Evolutionary conservation across 2,329 filamentous ascomycete genomes (phyloP).

Genomic region (Fusarium marasasianum): DNA sequence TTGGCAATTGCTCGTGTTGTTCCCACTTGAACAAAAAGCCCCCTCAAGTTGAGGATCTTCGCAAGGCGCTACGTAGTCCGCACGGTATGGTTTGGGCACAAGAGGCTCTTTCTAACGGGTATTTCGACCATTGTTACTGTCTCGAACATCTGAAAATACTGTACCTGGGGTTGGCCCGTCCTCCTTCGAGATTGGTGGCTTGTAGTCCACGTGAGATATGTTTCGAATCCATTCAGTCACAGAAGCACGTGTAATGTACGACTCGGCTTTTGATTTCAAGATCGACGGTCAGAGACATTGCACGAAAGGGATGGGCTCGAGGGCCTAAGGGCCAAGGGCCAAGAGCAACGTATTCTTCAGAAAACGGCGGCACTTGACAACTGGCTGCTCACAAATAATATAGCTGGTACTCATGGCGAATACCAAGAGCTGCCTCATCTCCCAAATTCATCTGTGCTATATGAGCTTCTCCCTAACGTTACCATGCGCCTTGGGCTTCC

Average conservation of each 20-base stretch:
- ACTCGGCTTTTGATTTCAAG: constrained; percentile 8
- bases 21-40: constrained; percentile 14
- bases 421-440: background rate
- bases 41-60: constrained; percentile 6
- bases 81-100: constrained; percentile 1
- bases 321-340: background rate
- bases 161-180: background rate
- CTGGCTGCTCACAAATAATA: background rate
- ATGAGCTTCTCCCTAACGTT: background rate
- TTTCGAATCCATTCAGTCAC: constrained; percentile 13
- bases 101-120: background rate
- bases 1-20: constrained; percentile 22
- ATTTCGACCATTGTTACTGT: background rate
- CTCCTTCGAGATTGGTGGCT: constrained; percentile 18
- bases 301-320: background rate
- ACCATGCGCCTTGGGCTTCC: background rate
- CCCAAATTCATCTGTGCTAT: background rate
- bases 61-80: background rate
- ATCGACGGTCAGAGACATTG: background rate
- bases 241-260: constrained; percentile 3
- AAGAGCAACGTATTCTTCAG: background rate
- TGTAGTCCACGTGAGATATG: constrained; percentile 24
- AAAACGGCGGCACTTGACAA: background rate
- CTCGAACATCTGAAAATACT: background rate
- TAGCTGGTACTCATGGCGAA: background rate